Conservation (phyloP, 2,329 filamentous ascomycete species). For the Trichoderma lentiforme region DNA sequence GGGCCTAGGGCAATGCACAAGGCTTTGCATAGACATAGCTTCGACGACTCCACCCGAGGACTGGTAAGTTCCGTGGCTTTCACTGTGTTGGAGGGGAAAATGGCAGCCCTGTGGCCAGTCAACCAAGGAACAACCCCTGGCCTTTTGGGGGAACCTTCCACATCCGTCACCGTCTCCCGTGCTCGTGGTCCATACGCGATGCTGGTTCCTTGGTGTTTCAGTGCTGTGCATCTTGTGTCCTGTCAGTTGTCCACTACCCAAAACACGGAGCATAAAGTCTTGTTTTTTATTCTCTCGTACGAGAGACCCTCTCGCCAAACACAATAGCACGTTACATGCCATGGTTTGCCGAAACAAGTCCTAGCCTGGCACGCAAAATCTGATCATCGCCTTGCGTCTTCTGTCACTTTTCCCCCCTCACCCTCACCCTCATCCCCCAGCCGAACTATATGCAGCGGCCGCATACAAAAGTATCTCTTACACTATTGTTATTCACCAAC, state of each 20-base stretch:
- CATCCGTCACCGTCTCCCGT: slow-evolving; percentile 15
- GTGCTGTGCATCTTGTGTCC: background rate
- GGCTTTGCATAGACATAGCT: slow-evolving; percentile 1
- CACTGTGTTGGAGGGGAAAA: background rate
- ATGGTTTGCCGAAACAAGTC: slow-evolving; percentile 1
- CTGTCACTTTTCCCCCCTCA: background rate
- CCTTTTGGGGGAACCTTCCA: slow-evolving; percentile 8
- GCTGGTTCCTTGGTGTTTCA: background rate
- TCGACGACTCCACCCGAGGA: background rate
- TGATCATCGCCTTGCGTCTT: background rate
- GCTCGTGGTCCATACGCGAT: background rate
- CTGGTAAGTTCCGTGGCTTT: slow-evolving; percentile 12
- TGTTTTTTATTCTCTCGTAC: background rate
- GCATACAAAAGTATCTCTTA: background rate
- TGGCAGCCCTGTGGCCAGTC: slow-evolving; percentile 9
- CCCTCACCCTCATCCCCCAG: background rate
- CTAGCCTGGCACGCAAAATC: background rate
- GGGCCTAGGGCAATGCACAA: background rate
- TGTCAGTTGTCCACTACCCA: background rate
- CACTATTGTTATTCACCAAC: background rate
- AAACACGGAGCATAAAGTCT: background rate
- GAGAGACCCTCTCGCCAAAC: background rate
- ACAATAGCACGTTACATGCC: slow-evolving; percentile 12
- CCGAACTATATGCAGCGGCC: background rate
- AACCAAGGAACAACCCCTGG: background rate